Evolutionary conservation across 2,329 filamentous ascomycete genomes (phyloP).

Genomic region (Xylariaceae sp.): DNA sequence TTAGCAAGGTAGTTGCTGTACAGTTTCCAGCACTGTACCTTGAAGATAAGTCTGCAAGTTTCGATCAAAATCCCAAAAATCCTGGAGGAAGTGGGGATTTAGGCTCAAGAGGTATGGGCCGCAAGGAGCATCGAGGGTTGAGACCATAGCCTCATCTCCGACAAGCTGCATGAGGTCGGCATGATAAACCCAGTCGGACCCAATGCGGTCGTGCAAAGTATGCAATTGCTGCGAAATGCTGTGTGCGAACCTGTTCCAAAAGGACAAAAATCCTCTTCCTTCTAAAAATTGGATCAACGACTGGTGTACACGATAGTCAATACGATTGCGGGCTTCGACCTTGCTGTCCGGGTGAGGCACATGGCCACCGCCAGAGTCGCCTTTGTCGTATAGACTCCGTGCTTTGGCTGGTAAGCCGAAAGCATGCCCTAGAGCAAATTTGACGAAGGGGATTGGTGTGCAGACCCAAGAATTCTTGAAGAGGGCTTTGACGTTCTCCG

Average conservation of each 20-base stretch:
- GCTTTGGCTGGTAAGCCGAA: constrained; percentile 37
- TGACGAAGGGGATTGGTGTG: constrained; percentile 37
- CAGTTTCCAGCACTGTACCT: constrained; percentile 20
- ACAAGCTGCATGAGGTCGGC: constrained; percentile 33
- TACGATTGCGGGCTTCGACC: constrained; percentile 28
- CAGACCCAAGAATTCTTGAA: constrained; percentile 34
- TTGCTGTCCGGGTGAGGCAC: constrained; percentile 28
- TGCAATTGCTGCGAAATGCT: constrained; percentile 28
- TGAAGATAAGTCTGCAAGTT: constrained; percentile 38
- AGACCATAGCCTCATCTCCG: constrained; percentile 30
- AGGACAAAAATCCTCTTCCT: constrained; percentile 33
- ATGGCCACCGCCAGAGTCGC: constrained; percentile 35
- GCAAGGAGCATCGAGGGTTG: constrained; percentile 35
- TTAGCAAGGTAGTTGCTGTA: constrained; percentile 2
- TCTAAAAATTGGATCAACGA: constrained; percentile 31
- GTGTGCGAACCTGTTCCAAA: constrained; percentile 35
- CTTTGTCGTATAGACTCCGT: constrained; percentile 35
- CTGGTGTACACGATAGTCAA: constrained; percentile 33
- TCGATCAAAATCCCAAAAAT: constrained; percentile 35
- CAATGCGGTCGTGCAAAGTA: constrained; percentile 21
- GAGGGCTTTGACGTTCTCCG: constrained; percentile 35
- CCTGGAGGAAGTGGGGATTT: constrained; percentile 32
- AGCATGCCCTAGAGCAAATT: constrained; percentile 39
- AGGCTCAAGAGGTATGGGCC: constrained; percentile 34
- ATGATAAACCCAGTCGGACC: constrained; percentile 26